Conservation (phyloP, 2,329 filamentous ascomycete genomes). For the Ophiostoma quercus region DNA sequence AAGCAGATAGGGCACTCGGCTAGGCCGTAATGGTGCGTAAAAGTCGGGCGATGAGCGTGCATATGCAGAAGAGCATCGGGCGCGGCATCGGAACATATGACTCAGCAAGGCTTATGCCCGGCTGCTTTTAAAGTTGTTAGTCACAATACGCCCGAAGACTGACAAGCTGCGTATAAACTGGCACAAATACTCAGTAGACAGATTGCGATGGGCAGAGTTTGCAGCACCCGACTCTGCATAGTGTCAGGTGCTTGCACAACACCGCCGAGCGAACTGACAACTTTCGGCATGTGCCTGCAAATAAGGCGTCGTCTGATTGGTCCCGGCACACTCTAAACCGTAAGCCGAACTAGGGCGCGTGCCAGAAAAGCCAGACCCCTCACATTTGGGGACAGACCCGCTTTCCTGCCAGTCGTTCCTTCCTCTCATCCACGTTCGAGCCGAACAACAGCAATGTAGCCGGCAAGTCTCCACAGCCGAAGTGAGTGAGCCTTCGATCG, state of each 20-base stretch:
- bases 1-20: background rate
- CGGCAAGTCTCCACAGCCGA: conserved; percentile 19
- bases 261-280: background rate
- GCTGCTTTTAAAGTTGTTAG: background rate
- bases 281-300: conserved; percentile 16
- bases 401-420: conserved; percentile 11
- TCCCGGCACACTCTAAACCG: conserved; percentile 22
- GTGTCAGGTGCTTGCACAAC: background rate
- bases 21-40: background rate
- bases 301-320: conserved; percentile 12
- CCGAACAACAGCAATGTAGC: conserved; percentile 20
- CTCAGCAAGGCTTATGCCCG: background rate
- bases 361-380: conserved; percentile 16
- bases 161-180: background rate
- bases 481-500: conserved; percentile 8
- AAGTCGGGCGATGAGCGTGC: background rate
- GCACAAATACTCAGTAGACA: background rate
- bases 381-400: conserved; percentile 15
- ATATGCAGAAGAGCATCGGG: conserved; percentile 1
- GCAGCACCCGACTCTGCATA: background rate
- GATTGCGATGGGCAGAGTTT: background rate
- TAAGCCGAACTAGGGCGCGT: conserved; percentile 20
- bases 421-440: conserved; percentile 18
- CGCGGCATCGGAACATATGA: background rate
- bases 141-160: background rate